Percentiles rank a stretch among this genome's conserved stretches.
Evolutionary conservation across 148 eudicot species (phyloP).

Genomic region (Rhododendron henanense): DNA sequence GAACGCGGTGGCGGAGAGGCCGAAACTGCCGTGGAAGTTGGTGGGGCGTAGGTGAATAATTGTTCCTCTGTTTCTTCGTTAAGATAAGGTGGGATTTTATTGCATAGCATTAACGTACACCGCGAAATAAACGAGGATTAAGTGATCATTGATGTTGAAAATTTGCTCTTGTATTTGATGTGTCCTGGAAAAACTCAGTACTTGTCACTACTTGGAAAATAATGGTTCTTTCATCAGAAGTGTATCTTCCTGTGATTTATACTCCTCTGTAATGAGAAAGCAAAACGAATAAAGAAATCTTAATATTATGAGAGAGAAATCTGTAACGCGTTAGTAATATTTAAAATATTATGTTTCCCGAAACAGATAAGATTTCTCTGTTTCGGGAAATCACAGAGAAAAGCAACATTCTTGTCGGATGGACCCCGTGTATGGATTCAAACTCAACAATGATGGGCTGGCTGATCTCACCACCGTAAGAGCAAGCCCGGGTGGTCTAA

Average conservation of each 20-base stretch:
- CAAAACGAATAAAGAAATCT: neutral
- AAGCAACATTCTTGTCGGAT: too few relatives aligned
- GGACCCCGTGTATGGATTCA: too few relatives aligned
- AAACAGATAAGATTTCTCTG: too few relatives aligned
- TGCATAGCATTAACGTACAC: neutral
- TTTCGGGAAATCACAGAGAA: too few relatives aligned
- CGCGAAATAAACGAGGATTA: neutral
- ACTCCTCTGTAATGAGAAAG: neutral
- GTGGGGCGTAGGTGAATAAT: neutral
- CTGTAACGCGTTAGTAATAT: too few relatives aligned
- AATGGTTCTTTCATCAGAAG: too few relatives aligned
- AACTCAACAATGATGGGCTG: too few relatives aligned
- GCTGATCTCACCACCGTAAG: too few relatives aligned
- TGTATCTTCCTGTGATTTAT: neutral
- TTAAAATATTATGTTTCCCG: too few relatives aligned
- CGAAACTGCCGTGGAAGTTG: neutral
- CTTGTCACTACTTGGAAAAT: neutral
- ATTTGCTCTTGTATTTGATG: neutral
- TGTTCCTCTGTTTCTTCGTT: neutral
- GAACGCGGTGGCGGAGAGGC: conserved; percentile 16
- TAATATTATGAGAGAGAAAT: too few relatives aligned
- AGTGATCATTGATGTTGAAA: neutral
- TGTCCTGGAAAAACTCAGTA: neutral
- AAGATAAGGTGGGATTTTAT: neutral
- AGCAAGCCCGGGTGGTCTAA: too few relatives aligned